Percentiles rank a stretch among this genome's conserved stretches.
These are phyloP conservation scores for Sporothrix protearum DNA, from an alignment of 2,329 filamentous ascomycete genomes.

Conservation along the genomic window DNA sequence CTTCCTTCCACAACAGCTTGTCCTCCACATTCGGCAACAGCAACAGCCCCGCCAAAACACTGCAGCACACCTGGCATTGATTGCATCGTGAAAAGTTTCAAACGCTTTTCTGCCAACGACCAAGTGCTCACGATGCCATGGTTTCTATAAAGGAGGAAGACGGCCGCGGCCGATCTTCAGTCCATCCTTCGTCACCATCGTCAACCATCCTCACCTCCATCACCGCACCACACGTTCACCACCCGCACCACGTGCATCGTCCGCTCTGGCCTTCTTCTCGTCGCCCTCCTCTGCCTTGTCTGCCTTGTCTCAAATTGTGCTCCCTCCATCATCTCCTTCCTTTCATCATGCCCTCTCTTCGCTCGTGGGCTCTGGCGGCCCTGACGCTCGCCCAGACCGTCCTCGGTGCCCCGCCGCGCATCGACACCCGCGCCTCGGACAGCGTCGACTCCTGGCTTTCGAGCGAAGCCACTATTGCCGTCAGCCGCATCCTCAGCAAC, in stretches of 20 bases:
- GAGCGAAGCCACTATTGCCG: conserved; percentile 50
- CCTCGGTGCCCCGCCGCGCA: conserved; percentile 12
- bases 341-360: conserved; percentile 18
- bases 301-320: not conserved
- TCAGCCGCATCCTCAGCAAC: conserved; percentile 54
- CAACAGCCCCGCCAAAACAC: not conserved
- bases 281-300: not conserved
- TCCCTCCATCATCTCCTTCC: not conserved
- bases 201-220: not conserved
- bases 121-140: not conserved
- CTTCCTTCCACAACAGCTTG: not conserved
- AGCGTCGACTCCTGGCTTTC: conserved; percentile 50
- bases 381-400: conserved; percentile 15
- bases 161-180: not conserved
- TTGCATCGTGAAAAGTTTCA: not conserved
- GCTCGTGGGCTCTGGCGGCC: conserved; percentile 20
- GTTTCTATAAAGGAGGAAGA: conserved; percentile 5
- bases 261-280: not conserved
- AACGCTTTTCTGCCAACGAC: not conserved
- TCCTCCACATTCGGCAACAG: not conserved
- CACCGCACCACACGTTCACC: not conserved
- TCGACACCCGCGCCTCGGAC: not conserved
- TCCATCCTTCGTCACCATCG: not conserved
- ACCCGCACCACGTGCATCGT: not conserved
- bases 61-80: not conserved